Evolutionary conservation across 192 early-diverging fungal genomes (phyloP), one percentile per base, ranked within the genome.

Genomic region (Gigaspora rosea): DNA sequence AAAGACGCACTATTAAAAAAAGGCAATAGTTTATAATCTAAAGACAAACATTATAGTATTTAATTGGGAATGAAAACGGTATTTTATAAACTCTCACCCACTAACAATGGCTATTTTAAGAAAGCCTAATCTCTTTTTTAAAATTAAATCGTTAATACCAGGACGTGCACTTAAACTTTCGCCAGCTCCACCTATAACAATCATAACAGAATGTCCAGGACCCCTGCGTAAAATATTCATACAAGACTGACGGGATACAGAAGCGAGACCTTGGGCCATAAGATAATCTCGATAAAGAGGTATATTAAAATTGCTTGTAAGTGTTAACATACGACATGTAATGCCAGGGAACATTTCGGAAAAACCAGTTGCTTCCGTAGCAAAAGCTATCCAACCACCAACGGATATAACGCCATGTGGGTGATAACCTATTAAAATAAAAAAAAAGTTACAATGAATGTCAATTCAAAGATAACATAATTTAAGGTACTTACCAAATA

Each of bases 171-270:
- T 80, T 57, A 94, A 86, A 51, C 92, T 88, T 78, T 99, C 97
- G 27, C 90, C 85, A 1, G 96, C 96, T 7, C 97, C 97, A 15
- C 97, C 97, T 9, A 97, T 91, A 8, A 96, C 97, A 65, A 97
- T 91, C 63, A 94, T 89, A 81, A 89, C 89, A 32, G 86, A 91
- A 62, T 85, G 82, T 52, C 87, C 93, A 51, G 87, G 91, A 11
- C 92, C 93, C 41, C 83, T 86, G 9, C 63, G 78, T 66, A 98
- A 85, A 64, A 97, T 93, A 50, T 88, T 79, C 66, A 94, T 91
- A 71, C 94, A 95, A 2, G 92, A 94, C 22, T 80, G 78, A 59
- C 91, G 88, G 32, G 90, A 91, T 33, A 95, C 95, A 50, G 93
- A 93, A 35, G 88, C 85, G 22, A 92, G 85, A 50, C 95, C 94